These are phyloP conservation scores for Coemansia sp. DNA, from an alignment of 192 early-diverging fungal species.

Conservation along the genomic window DNA sequence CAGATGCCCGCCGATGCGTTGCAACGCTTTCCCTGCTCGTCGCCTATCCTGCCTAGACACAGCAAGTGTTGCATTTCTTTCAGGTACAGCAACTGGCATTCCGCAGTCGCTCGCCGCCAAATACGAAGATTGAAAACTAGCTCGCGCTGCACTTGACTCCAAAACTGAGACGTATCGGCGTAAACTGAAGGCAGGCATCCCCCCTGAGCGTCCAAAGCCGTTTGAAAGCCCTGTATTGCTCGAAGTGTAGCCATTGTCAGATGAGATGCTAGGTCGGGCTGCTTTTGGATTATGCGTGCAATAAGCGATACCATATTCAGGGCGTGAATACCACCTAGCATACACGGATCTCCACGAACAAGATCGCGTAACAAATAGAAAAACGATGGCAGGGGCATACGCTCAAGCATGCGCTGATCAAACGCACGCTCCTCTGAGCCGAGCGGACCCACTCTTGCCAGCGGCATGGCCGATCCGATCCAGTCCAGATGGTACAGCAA, in stretches of 20 bases:
- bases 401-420: slow-evolving; percentile 28
- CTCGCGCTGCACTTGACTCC: slow-evolving; percentile 36
- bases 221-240: slow-evolving; percentile 37
- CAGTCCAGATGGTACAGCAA: slow-evolving; percentile 35
- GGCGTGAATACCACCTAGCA: slow-evolving; percentile 17
- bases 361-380: slow-evolving; percentile 39
- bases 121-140: slow-evolving; percentile 35
- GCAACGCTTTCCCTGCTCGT: slow-evolving; percentile 26
- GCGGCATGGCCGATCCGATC: slow-evolving; percentile 25
- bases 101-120: slow-evolving; percentile 26
- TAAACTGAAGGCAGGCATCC: slow-evolving; percentile 22
- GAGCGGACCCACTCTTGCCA: slow-evolving; percentile 31
- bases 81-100: slow-evolving; percentile 27
- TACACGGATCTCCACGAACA: slow-evolving; percentile 23
- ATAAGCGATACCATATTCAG: slow-evolving; percentile 26
- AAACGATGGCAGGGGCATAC: slow-evolving; percentile 27
- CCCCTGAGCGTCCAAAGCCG: slow-evolving; percentile 35
- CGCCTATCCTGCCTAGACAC: slow-evolving; percentile 24
- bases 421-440: slow-evolving; percentile 32
- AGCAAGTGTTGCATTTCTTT: slow-evolving; percentile 21
- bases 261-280: slow-evolving; percentile 10
- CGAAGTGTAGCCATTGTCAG: slow-evolving; percentile 31
- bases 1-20: slow-evolving; percentile 30
- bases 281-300: slow-evolving; percentile 26
- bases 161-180: slow-evolving; percentile 21